Base-by-base conservation (phyloP, 2,329 filamentous ascomycete genomes). In the Macrophomina pseudophaseolina region DNA sequence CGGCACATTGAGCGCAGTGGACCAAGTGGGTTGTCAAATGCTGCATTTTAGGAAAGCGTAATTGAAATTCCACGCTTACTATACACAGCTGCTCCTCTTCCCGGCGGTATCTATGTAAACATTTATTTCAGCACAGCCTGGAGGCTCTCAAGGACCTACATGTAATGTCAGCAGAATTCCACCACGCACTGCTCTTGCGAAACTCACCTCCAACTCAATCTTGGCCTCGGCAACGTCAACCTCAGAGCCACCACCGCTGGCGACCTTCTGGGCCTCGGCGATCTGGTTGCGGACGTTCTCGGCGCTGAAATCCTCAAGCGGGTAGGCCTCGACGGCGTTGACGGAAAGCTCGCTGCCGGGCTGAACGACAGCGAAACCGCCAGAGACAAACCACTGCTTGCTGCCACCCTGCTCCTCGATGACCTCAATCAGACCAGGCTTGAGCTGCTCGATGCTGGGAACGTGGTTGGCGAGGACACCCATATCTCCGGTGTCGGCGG, bases 311-410 rank as follows among this genome's bases (percentile, higher is more conserved):
- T 97, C 93, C 83, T 98, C 95, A 68, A 99, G 84, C 70, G 94
- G 86, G 86, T 90, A 98, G 68, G 92, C 95, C 87, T 99, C 95
- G 69, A 97, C 92, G 74, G 95, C 94, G 84, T 98, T 99, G 87
- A 99, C 97, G 91, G 92, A 97, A 81, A 99, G 86, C 76, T 89
- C 83, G 48, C 94, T 98, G 86, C 93, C 90, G 78, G 95, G 95
- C 86, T 99, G 95, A 69, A 99, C 93, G 75, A 95, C 90, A 76
- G 95, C 95, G 78, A 99, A 99, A 73, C 95, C 95, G 78, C 95
- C 95, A 71, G 95, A 97, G 69, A 98, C 88, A 91, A 99, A 99
- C 86, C 95, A 99, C 84, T 96, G 92, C 89, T 99, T 99, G 91
- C 81, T 90, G 72, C 86, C 86, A 35, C 40, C n/a, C 78, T 84